Percentiles rank a stretch among this genome's conserved stretches.
Evolutionary conservation across 176 grass and related monocot genomes (phyloP).

Genomic region (Oryza glaberrima): DNA sequence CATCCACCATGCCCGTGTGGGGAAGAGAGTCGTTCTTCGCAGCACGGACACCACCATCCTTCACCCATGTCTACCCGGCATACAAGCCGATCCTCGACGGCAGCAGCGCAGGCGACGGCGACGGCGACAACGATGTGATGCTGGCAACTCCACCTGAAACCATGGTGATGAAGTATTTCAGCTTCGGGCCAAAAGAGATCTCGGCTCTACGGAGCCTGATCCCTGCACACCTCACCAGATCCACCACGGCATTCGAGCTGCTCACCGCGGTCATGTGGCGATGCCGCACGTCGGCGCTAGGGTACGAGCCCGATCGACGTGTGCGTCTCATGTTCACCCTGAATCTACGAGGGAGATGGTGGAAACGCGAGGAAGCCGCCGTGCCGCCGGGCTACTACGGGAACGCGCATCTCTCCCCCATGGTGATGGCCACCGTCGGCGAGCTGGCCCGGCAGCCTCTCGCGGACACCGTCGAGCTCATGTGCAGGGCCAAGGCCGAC

Average conservation of each 20-base stretch:
- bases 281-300: conserved; percentile 28
- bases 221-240: background rate
- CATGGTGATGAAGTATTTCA: conserved; percentile 44
- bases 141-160: conserved; percentile 11
- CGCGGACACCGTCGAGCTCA: conserved; percentile 9
- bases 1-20: conserved; percentile 49
- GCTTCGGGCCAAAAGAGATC: conserved; percentile 42
- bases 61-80: background rate
- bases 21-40: conserved; percentile 39
- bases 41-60: background rate
- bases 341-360: conserved; percentile 46
- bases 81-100: background rate
- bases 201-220: background rate
- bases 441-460: conserved; percentile 37
- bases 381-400: conserved; percentile 45
- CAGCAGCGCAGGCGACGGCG: background rate
- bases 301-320: background rate
- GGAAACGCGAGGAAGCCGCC: background rate
- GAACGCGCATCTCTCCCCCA: conserved; percentile 45
- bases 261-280: conserved; percentile 48
- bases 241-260: conserved; percentile 39
- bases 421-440: background rate
- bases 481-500: conserved; percentile 28
- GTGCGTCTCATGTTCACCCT: conserved; percentile 45
- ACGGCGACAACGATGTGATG: conserved; percentile 27